phyloP scores from a whole-genome alignment of 1,284 basidiomycete genomes.

The Ceratobasidium sp. region DNA sequence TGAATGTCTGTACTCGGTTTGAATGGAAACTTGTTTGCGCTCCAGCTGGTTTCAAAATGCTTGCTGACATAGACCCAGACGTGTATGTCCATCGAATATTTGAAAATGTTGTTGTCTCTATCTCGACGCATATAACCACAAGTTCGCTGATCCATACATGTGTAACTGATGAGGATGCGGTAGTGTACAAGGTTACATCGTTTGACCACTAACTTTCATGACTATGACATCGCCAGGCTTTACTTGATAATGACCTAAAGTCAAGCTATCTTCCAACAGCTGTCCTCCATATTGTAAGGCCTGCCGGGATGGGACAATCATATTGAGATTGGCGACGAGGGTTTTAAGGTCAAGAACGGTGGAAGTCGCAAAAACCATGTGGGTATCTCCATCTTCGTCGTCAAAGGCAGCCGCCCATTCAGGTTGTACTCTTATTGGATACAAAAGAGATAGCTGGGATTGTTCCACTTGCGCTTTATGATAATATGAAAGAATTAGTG shows the following conservation, averaged over 20 bases:
- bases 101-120: too few species aligned
- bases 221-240: neutral
- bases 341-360: constrained; percentile 23
- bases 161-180: too few species aligned
- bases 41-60: too few species aligned
- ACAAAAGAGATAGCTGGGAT: too few species aligned
- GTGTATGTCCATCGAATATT: too few species aligned
- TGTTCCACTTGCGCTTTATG: too few species aligned
- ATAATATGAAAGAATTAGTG: too few species aligned
- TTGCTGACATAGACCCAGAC: neutral
- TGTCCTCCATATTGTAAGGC: neutral
- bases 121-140: too few species aligned
- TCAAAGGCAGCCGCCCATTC: constrained; percentile 1
- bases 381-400: constrained; percentile 13
- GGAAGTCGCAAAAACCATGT: neutral
- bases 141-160: too few species aligned
- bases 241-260: neutral
- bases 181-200: too few species aligned
- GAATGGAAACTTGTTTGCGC: too few species aligned
- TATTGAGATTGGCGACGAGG: constrained; percentile 1
- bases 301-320: constrained; percentile 8
- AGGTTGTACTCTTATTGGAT: neutral
- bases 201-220: neutral
- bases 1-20: too few species aligned
- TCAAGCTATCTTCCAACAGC: neutral